Evolutionary conservation across 108 stramenopile genomes (phyloP), one percentile per base, ranked within the genome.

Genomic region (Cyclotella atomus): DNA sequence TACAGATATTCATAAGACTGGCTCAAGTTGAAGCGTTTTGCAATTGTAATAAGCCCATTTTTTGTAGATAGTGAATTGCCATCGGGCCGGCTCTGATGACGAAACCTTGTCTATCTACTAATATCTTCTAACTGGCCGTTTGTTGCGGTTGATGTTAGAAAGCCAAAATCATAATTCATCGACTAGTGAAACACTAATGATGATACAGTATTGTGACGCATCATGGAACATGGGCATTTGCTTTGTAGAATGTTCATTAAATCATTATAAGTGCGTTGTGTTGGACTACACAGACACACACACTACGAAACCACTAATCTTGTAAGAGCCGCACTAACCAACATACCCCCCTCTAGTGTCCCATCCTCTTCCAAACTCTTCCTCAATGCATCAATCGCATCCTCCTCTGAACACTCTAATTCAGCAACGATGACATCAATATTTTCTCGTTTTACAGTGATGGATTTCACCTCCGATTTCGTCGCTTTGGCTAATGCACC

Each of bases 391-490:
- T 54, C 76, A 32, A 75, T 70, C 7, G 92, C 92, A 24, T 81
- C 71, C 30, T 86, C 90, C 68, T 87, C 86, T 45, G 87, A 84
- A 25, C 91, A 90, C 50, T 94, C 90, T 61, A 94, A 44, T 56
- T 91, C 86, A 0, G 38, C 46, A 10, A 91, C 84, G 55, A 94
- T 94, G 17, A 86, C 27, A 20, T 68, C 85, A 19, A 94, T 69
- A 74, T 94, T 90, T 67, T 91, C 90, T 61, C 86, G 87, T 23
- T 84, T 83, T 0, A 91, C 84, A 3, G 80, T 59, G 17, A 89
- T 65, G n/a, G 46, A 29, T 23, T 75, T 65, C 35, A 17, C 47
- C 9, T 52, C 53, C 2, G 47, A 59, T 15, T 77, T 63, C 5
- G 60, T 38, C 7, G 83, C 68, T 0, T 76, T 65, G 34, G 85